Evolutionary conservation across 1,284 basidiomycete species (phyloP), one percentile per base, ranked within the genome.

Genomic region (Cryptococcus neoformans): DNA sequence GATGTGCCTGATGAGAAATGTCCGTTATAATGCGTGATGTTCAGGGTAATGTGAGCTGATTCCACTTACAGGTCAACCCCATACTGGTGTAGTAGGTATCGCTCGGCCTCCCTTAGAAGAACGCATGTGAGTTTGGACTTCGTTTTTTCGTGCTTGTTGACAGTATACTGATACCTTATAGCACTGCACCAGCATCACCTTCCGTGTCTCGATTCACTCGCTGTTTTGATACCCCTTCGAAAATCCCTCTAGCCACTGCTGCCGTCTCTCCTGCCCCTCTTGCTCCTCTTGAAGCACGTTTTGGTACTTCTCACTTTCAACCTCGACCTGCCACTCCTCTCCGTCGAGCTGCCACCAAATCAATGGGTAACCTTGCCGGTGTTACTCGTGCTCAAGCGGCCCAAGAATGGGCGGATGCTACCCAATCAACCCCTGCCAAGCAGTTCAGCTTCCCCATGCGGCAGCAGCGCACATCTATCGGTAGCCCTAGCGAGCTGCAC

Each of bases 141-240:
- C 14, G 12, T 28, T 28, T 28, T 28, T 28, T 28, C 12, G 10
- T 17, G 12, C 1, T 28, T 28, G 28, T 51, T 10, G 35, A 2
- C 37, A 50, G 9, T 14, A 28, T 41, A 42, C 60, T 59, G 45
- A 64, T 49, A 17, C 6, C 35, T 11, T 45, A 12, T 44, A 70
- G 64, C 40, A 66, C 67, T 2, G 14, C 67, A 28, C 70, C 72
- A 9, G 50, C 69, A 1, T 46, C 64, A 6, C 40, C 62, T 5
- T 47, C 58, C 2, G 28, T 28, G 28, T 45, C 54, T 16, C 63
- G 67, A 14, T 54, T 61, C 44, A 28, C 28, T 28, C 28, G 28
- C 28, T 62, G 61, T 28, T 72, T 70, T 52, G 74, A 76, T 47
- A 76, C 74, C 17, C 74, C 73, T 4, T 75, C 73, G 38, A 76